These are phyloP conservation scores for Alternaria sp. DNA, from an alignment of 2,329 filamentous ascomycete species.

Conservation along the genomic window DNA sequence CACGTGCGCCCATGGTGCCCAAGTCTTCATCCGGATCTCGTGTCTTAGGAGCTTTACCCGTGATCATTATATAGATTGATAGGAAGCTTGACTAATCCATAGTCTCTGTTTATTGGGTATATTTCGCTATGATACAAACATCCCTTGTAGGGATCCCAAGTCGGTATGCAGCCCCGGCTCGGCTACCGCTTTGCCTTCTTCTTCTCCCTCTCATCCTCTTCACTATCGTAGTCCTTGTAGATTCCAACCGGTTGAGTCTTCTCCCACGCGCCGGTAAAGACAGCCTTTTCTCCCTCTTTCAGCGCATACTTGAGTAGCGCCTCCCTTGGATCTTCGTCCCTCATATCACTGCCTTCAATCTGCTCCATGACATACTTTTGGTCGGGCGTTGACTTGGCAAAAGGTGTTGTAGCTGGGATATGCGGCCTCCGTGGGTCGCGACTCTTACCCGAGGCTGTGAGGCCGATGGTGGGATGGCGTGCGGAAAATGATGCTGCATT, in stretches of 20 bases:
- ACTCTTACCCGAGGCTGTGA: conserved; percentile 78
- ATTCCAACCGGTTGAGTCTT: conserved; percentile 90
- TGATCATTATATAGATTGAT: background rate
- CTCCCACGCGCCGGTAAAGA: conserved; percentile 94
- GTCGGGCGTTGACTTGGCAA: conserved; percentile 88
- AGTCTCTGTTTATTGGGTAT: conserved; percentile 9
- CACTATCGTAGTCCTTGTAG: conserved; percentile 87
- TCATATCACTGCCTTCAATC: conserved; percentile 88
- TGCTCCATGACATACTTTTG: conserved; percentile 86
- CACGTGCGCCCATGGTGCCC: conserved; percentile 5
- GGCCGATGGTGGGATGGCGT: conserved; percentile 72
- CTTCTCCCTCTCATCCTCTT: conserved; percentile 75
- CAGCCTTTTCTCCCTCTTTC: conserved; percentile 86
- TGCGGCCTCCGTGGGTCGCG: conserved; percentile 85
- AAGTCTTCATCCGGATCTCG: background rate
- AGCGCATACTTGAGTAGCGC: conserved; percentile 94
- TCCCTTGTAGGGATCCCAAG: conserved; percentile 4
- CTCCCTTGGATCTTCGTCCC: conserved; percentile 94
- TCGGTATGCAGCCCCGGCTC: background rate
- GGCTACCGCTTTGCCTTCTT: conserved; percentile 52
- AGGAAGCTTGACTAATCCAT: background rate
- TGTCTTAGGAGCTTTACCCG: background rate
- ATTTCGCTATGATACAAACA: conserved; percentile 11
- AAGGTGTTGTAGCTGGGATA: conserved; percentile 83
- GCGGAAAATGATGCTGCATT: conserved; percentile 62